Percentiles rank a stretch among this genome's conserved stretches.
Evolutionary conservation across 2,329 filamentous ascomycete species (phyloP).

Genomic region (Fusarium stilboides): DNA sequence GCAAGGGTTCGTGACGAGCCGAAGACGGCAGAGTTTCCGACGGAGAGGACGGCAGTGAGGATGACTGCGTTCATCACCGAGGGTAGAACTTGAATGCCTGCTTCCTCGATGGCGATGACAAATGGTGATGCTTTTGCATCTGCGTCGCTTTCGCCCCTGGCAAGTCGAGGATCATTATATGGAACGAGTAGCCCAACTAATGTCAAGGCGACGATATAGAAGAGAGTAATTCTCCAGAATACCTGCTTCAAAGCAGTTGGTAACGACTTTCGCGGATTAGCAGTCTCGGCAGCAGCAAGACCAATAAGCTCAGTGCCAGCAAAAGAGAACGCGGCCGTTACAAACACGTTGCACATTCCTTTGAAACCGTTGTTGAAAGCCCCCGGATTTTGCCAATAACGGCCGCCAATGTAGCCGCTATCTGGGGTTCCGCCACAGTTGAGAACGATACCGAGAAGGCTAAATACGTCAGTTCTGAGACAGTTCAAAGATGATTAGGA

Average conservation of each 20-base stretch:
- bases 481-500: constrained; percentile 49
- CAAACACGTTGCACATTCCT: constrained; percentile 83
- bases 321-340: constrained; percentile 83
- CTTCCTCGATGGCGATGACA: constrained; percentile 90
- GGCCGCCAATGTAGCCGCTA: constrained; percentile 83
- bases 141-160: constrained; percentile 68
- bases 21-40: constrained; percentile 93
- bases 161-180: constrained; percentile 76
- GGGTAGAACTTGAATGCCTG: constrained; percentile 84
- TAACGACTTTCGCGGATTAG: constrained; percentile 84
- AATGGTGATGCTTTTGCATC: constrained; percentile 88
- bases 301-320: constrained; percentile 83
- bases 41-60: constrained; percentile 88
- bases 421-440: constrained; percentile 84
- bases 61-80: constrained; percentile 97
- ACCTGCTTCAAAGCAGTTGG: constrained; percentile 93
- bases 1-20: constrained; percentile 92
- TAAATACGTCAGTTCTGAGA: constrained; percentile 53
- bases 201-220: constrained; percentile 87
- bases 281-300: constrained; percentile 82
- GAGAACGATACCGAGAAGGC: constrained; percentile 87
- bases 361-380: constrained; percentile 89
- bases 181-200: constrained; percentile 88
- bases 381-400: constrained; percentile 84
- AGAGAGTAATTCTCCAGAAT: constrained; percentile 93